These are phyloP conservation scores for Usnea hakonensis DNA, from an alignment of 495 filamentous ascomycete species.

Conservation along the genomic window DNA sequence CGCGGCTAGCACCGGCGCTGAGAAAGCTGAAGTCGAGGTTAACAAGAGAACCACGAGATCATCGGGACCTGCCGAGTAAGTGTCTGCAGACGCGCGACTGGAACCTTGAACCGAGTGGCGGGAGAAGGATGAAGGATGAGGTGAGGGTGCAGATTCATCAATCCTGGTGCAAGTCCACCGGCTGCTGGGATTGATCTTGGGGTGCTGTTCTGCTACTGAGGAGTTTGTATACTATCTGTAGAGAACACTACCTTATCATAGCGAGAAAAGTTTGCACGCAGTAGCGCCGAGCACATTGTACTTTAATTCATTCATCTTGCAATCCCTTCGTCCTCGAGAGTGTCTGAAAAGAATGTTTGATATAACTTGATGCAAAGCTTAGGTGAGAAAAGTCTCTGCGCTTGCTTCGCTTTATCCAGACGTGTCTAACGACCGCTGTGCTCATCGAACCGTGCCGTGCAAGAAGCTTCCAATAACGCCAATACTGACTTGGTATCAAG, in stretches of 20 bases:
- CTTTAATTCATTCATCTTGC: neutral
- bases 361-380: neutral
- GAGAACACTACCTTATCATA: neutral
- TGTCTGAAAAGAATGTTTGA: neutral
- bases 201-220: neutral
- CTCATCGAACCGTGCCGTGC: neutral
- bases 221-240: neutral
- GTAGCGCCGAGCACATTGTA: neutral
- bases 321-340: neutral
- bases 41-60: slow-evolving; percentile 59
- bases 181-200: neutral
- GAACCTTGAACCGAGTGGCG: neutral
- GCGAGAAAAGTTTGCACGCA: neutral
- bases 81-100: neutral
- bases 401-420: neutral
- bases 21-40: slow-evolving; percentile 40
- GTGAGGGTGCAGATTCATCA: neutral
- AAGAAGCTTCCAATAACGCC: neutral
- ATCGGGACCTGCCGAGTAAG: slow-evolving; percentile 35
- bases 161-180: neutral
- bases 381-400: neutral
- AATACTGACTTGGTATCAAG: slow-evolving; percentile 11
- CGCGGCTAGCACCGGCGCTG: slow-evolving; percentile 53
- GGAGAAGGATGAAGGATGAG: neutral
- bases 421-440: neutral